Evolutionary conservation across 2,329 filamentous ascomycete genomes (phyloP).

Genomic region (Xylariaceae sp.): DNA sequence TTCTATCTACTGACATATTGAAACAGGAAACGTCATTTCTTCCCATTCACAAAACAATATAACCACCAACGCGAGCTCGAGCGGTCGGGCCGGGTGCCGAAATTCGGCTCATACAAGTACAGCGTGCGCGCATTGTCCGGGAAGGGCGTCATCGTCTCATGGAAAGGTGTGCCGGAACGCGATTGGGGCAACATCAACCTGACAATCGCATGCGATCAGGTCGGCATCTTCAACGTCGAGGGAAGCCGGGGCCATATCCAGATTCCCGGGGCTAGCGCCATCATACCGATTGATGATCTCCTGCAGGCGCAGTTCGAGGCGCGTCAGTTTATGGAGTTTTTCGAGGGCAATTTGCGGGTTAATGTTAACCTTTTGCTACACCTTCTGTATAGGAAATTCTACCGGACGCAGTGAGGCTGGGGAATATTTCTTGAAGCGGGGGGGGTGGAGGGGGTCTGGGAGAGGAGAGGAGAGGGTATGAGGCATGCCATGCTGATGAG

Average conservation of each 20-base stretch:
- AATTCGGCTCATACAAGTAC: constrained; percentile 98
- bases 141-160: constrained; percentile 90
- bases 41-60: constrained; percentile 98
- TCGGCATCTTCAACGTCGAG: constrained; percentile 89
- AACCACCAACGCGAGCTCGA: constrained; percentile 96
- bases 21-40: constrained; percentile 17
- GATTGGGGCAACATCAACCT: constrained; percentile 92
- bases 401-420: constrained; percentile 56
- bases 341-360: constrained; percentile 76
- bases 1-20: not conserved
- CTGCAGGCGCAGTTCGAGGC: constrained; percentile 97
- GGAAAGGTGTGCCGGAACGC: constrained; percentile 73
- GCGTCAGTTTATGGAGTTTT: constrained; percentile 91
- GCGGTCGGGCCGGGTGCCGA: constrained; percentile 84
- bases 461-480: not conserved
- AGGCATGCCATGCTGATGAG: constrained; percentile 1
- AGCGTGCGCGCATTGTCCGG: constrained; percentile 81
- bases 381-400: constrained; percentile 98
- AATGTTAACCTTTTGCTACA: constrained; percentile 97
- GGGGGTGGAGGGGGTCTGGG: not conserved
- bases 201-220: constrained; percentile 89
- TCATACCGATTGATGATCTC: constrained; percentile 86
- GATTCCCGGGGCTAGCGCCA: constrained; percentile 85
- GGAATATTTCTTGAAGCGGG: not conserved
- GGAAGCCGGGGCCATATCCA: constrained; percentile 89